phyloP scores from a whole-genome alignment of 2,329 filamentous ascomycete genomes.

The Scedosporium minutisporum region DNA sequence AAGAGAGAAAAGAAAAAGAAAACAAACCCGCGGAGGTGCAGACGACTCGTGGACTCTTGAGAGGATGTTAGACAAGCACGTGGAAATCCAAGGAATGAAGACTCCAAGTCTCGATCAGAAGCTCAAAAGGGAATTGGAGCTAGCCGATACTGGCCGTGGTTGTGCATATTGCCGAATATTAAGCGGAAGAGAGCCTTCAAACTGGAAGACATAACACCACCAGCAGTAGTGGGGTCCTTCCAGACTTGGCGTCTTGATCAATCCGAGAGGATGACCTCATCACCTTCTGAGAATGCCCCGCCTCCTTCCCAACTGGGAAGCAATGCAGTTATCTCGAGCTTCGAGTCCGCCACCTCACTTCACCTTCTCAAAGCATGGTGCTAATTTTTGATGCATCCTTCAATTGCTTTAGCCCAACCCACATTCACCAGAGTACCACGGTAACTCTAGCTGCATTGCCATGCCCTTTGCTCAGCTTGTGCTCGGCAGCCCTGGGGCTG shows the following conservation, averaged over 20 bases:
- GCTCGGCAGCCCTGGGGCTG: constrained; percentile 86
- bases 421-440: background rate
- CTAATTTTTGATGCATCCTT: background rate
- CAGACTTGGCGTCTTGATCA: too few species aligned
- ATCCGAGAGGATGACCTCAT: background rate
- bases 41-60: background rate
- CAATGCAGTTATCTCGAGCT: background rate
- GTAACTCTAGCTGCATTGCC: background rate
- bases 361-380: background rate
- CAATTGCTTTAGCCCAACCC: background rate
- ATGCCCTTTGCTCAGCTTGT: constrained; percentile 69
- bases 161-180: background rate
- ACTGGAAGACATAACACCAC: background rate
- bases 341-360: background rate
- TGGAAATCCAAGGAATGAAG: background rate
- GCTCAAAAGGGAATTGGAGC: background rate
- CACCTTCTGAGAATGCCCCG: background rate
- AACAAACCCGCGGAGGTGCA: background rate
- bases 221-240: background rate
- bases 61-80: background rate
- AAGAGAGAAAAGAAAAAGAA: background rate
- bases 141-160: background rate
- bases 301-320: background rate
- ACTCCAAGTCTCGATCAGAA: background rate
- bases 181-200: background rate